Conservation (phyloP, 1,139 yeast species). For the Sugiyamaella japonica region DNA sequence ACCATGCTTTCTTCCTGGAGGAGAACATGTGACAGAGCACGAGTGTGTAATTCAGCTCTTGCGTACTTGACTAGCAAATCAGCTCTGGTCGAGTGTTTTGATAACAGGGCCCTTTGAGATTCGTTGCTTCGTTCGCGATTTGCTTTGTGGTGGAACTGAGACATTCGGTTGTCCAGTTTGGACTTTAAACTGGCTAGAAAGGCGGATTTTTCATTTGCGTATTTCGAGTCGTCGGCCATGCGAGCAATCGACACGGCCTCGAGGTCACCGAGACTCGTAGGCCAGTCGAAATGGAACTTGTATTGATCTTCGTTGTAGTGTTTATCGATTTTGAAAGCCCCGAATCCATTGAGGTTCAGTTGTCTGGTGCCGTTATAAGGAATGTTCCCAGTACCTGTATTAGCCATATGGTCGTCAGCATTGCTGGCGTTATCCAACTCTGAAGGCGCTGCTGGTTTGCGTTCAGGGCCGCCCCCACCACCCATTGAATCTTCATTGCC, state of each 20-base stretch:
- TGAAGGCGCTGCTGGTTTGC: too few relatives aligned
- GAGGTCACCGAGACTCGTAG: conserved; percentile 7
- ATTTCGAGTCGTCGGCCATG: conserved; percentile 10
- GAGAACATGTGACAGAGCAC: conserved; percentile 20
- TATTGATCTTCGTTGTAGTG: neutral
- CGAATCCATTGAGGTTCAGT: conserved; percentile 8
- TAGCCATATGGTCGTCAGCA: too few relatives aligned
- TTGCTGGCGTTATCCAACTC: too few relatives aligned
- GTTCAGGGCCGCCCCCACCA: neutral
- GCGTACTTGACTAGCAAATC: conserved; percentile 14
- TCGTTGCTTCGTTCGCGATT: neutral
- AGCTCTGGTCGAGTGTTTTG: conserved; percentile 9
- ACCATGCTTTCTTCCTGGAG: conserved; percentile 10
- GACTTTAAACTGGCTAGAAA: conserved; percentile 11
- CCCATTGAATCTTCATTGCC: conserved; percentile 4
- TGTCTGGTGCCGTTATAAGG: conserved; percentile 8
- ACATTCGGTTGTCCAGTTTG: conserved; percentile 3
- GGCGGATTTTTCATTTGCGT: conserved; percentile 9
- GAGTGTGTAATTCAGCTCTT: conserved; percentile 15
- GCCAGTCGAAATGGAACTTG: conserved; percentile 15
- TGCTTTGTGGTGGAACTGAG: conserved; percentile 5
- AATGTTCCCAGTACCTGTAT: neutral
- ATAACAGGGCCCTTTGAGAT: conserved; percentile 10
- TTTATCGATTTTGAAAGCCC: conserved; percentile 10
- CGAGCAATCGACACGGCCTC: conserved; percentile 8